Percentiles rank a stretch among this genome's conserved stretches.
phyloP scores from a whole-genome alignment of 2,329 filamentous ascomycete genomes.

The Neophaeococcomyces mojaviensis region DNA sequence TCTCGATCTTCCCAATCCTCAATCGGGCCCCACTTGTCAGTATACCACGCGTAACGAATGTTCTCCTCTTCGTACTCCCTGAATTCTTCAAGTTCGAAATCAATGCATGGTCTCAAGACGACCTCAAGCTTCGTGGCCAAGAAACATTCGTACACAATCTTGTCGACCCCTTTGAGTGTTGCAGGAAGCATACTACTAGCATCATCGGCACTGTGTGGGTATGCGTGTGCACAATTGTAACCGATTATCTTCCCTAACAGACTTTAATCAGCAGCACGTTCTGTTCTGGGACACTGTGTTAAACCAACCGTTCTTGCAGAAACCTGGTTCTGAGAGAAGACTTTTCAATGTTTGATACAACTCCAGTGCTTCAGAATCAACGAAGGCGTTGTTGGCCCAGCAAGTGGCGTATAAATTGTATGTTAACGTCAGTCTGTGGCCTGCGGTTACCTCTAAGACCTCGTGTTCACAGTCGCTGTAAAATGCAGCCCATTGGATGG shows the following conservation, averaged over 20 bases:
- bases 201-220: constrained; percentile 34
- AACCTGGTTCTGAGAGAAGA: constrained; percentile 27
- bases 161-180: constrained; percentile 35
- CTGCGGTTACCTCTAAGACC: constrained; percentile 39
- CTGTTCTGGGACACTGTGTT: not conserved
- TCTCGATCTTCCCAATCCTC: not conserved
- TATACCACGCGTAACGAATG: too few species aligned
- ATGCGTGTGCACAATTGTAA: constrained; percentile 41
- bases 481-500: constrained; percentile 32
- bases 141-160: constrained; percentile 2
- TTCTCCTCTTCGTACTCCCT: not conserved
- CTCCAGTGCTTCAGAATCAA: constrained; percentile 30
- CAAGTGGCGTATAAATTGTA: constrained; percentile 48
- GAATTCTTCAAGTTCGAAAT: not conserved
- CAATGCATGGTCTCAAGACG: not conserved
- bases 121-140: not conserved
- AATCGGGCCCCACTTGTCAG: too few species aligned
- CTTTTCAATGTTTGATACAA: constrained; percentile 30
- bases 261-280: not conserved
- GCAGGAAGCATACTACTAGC: constrained; percentile 26
- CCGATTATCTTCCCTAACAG: constrained; percentile 38
- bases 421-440: constrained; percentile 51
- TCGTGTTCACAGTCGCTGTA: constrained; percentile 33
- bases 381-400: constrained; percentile 28
- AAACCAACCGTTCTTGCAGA: constrained; percentile 32